phyloP scores from a whole-genome alignment of 2,329 filamentous ascomycete species.

The Diplodia scrobiculata region DNA sequence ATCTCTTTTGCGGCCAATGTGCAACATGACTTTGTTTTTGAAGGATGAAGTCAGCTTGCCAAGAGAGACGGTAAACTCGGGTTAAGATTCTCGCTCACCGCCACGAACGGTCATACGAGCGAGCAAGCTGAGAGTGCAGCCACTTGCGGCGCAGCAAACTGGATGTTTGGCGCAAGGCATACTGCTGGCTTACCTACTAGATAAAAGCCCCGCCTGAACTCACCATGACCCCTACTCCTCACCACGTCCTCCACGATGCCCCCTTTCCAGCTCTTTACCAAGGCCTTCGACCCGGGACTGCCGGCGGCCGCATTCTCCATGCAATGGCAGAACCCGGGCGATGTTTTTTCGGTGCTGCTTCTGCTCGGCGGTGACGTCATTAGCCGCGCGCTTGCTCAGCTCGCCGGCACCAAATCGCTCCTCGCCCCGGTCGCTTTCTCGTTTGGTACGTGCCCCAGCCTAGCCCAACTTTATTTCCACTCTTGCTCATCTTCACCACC shows the following conservation, averaged over 20 bases:
- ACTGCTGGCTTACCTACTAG: background rate
- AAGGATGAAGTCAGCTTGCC: background rate
- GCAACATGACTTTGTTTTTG: too few relatives aligned
- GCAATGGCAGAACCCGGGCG: conserved; percentile 33
- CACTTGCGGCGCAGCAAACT: background rate
- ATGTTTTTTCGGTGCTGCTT: conserved; percentile 43
- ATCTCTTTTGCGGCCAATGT: too few relatives aligned
- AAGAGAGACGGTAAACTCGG: background rate
- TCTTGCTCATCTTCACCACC: too few relatives aligned
- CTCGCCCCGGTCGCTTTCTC: conserved; percentile 45
- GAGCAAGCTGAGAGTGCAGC: background rate
- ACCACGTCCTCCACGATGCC: background rate
- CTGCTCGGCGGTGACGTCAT: conserved; percentile 46
- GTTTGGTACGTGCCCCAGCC: background rate
- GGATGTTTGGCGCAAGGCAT: background rate
- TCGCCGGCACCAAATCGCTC: conserved; percentile 32
- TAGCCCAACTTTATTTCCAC: background rate
- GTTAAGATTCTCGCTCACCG: background rate
- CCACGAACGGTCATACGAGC: background rate
- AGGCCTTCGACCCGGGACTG: background rate
- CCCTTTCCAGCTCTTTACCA: background rate
- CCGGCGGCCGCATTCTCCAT: background rate
- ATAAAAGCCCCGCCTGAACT: background rate
- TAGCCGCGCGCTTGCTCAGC: conserved; percentile 41
- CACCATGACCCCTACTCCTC: background rate